Evolutionary conservation across 2,329 filamentous ascomycete species (phyloP).

Genomic region (Talaromyces sp.): DNA sequence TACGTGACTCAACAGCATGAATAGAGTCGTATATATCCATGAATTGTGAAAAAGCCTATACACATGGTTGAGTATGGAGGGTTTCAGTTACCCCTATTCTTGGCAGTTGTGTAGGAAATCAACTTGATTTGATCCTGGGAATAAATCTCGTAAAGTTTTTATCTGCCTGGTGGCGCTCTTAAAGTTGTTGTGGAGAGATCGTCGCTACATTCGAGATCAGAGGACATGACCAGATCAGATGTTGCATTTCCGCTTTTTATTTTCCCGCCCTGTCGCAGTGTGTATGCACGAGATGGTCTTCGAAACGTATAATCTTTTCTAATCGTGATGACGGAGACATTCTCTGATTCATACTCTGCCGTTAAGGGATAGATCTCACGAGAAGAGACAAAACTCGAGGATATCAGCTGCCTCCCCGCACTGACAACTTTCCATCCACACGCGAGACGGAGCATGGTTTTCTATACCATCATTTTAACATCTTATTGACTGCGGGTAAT

Average conservation of each 20-base stretch:
- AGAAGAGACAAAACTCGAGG: neutral
- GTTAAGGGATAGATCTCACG: neutral
- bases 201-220: neutral
- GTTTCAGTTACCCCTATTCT: constrained; percentile 2
- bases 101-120: neutral
- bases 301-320: neutral
- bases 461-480: neutral
- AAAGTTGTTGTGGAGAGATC: neutral
- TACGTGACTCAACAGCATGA: neutral
- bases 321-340: too few species aligned
- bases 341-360: neutral
- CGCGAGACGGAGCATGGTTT: neutral
- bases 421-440: neutral
- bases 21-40: neutral
- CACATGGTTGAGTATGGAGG: constrained; percentile 9
- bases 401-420: constrained; percentile 11
- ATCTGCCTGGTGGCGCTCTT: neutral
- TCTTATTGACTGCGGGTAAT: neutral
- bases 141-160: neutral
- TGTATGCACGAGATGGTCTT: neutral
- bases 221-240: constrained; percentile 14
- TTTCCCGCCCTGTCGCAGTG: neutral
- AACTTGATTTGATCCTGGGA: neutral
- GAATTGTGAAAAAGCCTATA: neutral
- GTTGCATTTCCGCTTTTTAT: neutral